A percentile compares a stretch with the other conserved stretches of the same genome.
Evolutionary conservation across 306 rosid species (phyloP).

Genomic region (Cicer arietinum): DNA sequence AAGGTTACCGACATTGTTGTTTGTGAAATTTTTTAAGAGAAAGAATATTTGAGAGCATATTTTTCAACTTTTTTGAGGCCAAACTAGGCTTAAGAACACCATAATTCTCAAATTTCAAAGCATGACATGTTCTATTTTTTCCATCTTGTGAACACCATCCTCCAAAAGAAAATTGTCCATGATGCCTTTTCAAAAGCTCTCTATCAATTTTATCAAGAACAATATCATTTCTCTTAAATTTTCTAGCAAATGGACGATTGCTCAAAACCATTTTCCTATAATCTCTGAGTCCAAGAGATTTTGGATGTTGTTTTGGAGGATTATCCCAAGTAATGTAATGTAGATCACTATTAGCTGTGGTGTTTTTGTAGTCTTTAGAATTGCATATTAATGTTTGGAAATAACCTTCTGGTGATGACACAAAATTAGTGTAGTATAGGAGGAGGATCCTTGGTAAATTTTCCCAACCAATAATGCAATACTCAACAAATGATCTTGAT

Average conservation of each 20-base stretch:
- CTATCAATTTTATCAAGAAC: conserved; percentile 78
- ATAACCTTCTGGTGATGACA: conserved; percentile 93
- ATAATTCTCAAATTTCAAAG: conserved; percentile 52
- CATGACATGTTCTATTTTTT: conserved; percentile 47
- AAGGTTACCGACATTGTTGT: conserved; percentile 64
- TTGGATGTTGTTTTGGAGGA: conserved; percentile 96
- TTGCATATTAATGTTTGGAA: conserved; percentile 91
- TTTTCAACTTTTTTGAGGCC: conserved; percentile 67
- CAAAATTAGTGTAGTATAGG: conserved; percentile 88
- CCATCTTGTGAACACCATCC: conserved; percentile 77
- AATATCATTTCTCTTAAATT: conserved; percentile 70
- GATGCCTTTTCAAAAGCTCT: conserved; percentile 63
- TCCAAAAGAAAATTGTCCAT: conserved; percentile 58
- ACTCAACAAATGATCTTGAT: conserved; percentile 87
- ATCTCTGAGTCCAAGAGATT: conserved; percentile 68
- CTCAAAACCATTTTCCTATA: conserved; percentile 61
- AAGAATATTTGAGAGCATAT: conserved; percentile 51
- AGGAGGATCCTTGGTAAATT: conserved; percentile 90
- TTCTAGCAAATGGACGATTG: conserved; percentile 86
- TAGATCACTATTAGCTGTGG: conserved; percentile 80
- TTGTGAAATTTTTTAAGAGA: conserved; percentile 51
- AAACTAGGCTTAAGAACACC: conserved; percentile 71
- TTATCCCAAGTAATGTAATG: conserved; percentile 91
- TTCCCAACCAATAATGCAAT: conserved; percentile 86
- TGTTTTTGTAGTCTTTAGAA: conserved; percentile 67